Percentiles rank a stretch among this genome's conserved stretches.
phyloP scores from a whole-genome alignment of 2,329 filamentous ascomycete species.

The Hysterium pulicare region DNA sequence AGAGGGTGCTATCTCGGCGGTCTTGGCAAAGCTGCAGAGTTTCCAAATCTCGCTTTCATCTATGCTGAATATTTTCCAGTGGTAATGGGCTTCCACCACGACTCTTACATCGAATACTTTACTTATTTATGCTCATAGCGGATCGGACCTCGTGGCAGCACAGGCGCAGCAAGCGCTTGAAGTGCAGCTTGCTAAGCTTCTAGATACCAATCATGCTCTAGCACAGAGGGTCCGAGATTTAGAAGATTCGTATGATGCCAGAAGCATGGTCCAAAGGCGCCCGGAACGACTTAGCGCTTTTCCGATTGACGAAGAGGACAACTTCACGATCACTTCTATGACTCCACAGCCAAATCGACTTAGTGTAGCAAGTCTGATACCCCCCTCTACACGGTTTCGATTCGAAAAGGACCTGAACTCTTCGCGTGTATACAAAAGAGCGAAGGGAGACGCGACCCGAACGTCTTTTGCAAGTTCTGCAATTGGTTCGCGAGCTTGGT shows the following conservation, averaged over 20 bases:
- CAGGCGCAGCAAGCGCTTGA: not conserved
- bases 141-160: not conserved
- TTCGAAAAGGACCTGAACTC: constrained; percentile 8
- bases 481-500: constrained; percentile 9
- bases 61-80: constrained; percentile 13
- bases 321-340: too few relatives aligned
- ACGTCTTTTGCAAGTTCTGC: constrained; percentile 8
- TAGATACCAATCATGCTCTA: constrained; percentile 5
- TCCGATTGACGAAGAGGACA: too few relatives aligned
- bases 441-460: not conserved
- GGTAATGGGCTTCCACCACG: constrained; percentile 4
- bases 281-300: too few relatives aligned
- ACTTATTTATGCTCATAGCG: not conserved
- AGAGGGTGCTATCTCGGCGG: too few relatives aligned
- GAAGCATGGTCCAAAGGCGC: too few relatives aligned
- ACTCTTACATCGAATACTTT: not conserved
- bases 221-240: too few relatives aligned
- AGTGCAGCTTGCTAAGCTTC: not conserved
- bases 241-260: too few relatives aligned
- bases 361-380: too few relatives aligned
- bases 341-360: too few relatives aligned
- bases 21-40: too few relatives aligned
- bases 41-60: too few relatives aligned
- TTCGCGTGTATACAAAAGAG: constrained; percentile 11
- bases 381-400: too few relatives aligned